Percentiles rank a stretch among this genome's conserved stretches.
phyloP scores from a whole-genome alignment of 176 grass and related monocot genomes.

The Elymus sibiricus region DNA sequence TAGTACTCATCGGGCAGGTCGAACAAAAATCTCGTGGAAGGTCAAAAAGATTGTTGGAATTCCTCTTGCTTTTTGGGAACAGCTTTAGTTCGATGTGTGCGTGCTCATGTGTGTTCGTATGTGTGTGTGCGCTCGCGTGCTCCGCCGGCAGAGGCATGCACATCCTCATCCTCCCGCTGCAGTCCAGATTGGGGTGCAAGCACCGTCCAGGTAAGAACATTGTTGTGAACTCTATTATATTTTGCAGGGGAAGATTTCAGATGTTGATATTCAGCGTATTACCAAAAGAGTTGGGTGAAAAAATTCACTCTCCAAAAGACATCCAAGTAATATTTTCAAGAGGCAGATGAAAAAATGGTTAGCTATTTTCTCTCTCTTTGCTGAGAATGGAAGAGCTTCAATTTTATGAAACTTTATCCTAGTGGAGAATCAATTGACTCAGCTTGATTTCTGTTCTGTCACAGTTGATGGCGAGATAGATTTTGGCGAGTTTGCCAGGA shows the following conservation, averaged over 20 bases:
- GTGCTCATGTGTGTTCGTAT: no score
- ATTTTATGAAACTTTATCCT: background rate
- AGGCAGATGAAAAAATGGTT: constrained; percentile 75
- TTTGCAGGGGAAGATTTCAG: constrained; percentile 84
- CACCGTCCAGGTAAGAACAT: no score
- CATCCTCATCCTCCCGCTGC: no score
- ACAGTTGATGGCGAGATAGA: constrained; percentile 88
- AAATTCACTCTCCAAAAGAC: constrained; percentile 66
- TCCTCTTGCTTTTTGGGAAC: no score
- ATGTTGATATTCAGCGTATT: constrained; percentile 72
- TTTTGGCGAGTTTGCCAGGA: constrained; percentile 65
- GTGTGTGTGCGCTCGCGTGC: no score
- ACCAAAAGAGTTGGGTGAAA: constrained; percentile 73
- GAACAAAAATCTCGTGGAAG: no score
- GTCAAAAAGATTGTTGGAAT: no score
- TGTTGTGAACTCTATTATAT: no score
- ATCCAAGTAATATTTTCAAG: constrained; percentile 82
- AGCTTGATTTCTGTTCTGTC: background rate
- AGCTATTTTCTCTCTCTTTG: background rate
- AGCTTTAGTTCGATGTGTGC: no score
- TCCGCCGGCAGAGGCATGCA: no score
- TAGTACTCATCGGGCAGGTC: no score
- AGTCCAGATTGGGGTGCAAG: no score
- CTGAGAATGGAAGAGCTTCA: background rate
- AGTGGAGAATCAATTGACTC: background rate